Evolutionary conservation across 1,284 basidiomycete genomes (phyloP), one percentile per base, ranked within the genome.

Genomic region (Sporisorium exsertum): DNA sequence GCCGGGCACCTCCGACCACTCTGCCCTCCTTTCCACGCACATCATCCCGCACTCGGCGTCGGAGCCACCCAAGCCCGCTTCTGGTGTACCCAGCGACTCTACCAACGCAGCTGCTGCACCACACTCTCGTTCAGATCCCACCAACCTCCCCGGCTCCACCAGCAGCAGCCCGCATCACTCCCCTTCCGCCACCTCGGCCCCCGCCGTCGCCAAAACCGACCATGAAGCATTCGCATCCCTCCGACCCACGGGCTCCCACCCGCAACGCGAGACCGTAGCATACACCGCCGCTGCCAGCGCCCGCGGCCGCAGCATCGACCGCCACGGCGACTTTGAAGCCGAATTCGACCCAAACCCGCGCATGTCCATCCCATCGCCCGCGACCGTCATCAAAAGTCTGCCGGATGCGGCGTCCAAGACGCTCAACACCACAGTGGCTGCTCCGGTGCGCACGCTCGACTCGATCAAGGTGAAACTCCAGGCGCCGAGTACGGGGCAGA

Each of bases 381-480:
- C 58, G 0, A 49, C 55, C 1, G 37, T 63, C n/a, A 52, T 73
- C 58, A 69, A 66, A 46, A 66, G 52, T 13, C 27, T 74, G 4
- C 72, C 66, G 6, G 64, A 62, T 26, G 66, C 63, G 13, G 71
- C 65, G 0, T 24, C 46, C 33, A 61, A 43, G 9, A 62, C 61
- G 24, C 47, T 73, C 40, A 55, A 42, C 26, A 65, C 54, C n/a
- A 68, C 71, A 32, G 45, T 68, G 10, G 52, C 58, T 16, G 66
- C 62, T 9, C 66, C 72, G 0, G 59, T 37, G 3, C 56, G 66
- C 20, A 66, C 72, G 0, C 47, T 75, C 27, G 64, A 66, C 18
- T 49, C 66, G 10, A 70, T 75, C 67, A 75, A 66, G 27, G 6
- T 32, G 9, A 75, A 75, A 26, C 57, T 75, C 15, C 51, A 60